These are phyloP conservation scores for Chalciporus piperatus DNA, from an alignment of 768 basidiomycete species.

Conservation along the genomic window DNA sequence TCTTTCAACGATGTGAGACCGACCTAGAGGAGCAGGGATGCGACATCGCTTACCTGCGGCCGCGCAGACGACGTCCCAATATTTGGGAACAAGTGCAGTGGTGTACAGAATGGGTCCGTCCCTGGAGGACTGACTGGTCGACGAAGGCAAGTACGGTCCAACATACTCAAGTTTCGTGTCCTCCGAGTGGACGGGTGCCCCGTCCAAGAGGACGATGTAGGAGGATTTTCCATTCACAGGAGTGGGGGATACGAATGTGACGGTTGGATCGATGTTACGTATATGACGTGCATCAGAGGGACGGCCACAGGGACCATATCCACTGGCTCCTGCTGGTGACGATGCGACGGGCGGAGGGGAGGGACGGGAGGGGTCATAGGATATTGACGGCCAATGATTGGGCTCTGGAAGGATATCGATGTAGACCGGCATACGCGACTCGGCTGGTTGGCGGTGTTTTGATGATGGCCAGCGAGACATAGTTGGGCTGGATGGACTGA, in stretches of 20 bases:
- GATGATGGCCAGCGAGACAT: slow-evolving; percentile 25
- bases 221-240: slow-evolving; percentile 50
- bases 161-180: slow-evolving; percentile 34
- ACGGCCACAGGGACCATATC: neutral
- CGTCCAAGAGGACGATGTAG: slow-evolving; percentile 53
- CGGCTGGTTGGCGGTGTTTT: slow-evolving; percentile 19
- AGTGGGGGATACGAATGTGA: slow-evolving; percentile 56
- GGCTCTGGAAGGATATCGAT: slow-evolving; percentile 32
- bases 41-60: slow-evolving; percentile 44
- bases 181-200: slow-evolving; percentile 52
- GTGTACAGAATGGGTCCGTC: slow-evolving; percentile 49
- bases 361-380: neutral
- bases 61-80: slow-evolving; percentile 59
- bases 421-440: slow-evolving; percentile 30
- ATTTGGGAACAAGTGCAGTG: slow-evolving; percentile 59
- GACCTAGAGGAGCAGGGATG: neutral
- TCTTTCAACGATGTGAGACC: slow-evolving; percentile 39
- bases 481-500: slow-evolving; percentile 8
- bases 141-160: slow-evolving; percentile 32
- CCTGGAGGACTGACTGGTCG: slow-evolving; percentile 20
- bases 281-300: slow-evolving; percentile 45
- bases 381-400: slow-evolving; percentile 8
- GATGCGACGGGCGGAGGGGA: neutral
- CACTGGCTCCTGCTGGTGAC: neutral
- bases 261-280: slow-evolving; percentile 59